phyloP scores from a whole-genome alignment of 2,329 filamentous ascomycete species.

The Triangularia verruculosa region DNA sequence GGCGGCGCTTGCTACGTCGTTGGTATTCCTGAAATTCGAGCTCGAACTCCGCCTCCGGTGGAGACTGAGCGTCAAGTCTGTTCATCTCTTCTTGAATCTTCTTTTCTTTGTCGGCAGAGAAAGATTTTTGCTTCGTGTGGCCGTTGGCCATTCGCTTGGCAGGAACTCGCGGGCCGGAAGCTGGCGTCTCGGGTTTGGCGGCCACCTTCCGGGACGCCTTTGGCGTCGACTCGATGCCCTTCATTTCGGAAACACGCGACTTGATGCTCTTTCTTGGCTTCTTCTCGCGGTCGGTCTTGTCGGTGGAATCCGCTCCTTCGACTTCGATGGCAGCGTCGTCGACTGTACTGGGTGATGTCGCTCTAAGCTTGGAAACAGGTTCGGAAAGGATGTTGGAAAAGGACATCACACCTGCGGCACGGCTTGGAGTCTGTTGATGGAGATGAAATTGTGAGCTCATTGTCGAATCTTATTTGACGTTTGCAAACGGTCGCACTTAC shows the following conservation, averaged over 20 bases:
- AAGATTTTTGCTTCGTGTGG: slow-evolving; percentile 47
- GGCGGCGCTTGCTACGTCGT: slow-evolving; percentile 63
- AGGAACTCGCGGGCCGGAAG: slow-evolving; percentile 43
- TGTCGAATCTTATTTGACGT: not conserved
- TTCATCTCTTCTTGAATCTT: slow-evolving; percentile 66
- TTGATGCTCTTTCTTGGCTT: slow-evolving; percentile 44
- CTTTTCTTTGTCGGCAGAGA: slow-evolving; percentile 60
- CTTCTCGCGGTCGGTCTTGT: slow-evolving; percentile 34
- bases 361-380: slow-evolving; percentile 52
- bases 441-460: slow-evolving; percentile 15
- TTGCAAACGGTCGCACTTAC: slow-evolving; percentile 32
- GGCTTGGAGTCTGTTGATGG: slow-evolving; percentile 61
- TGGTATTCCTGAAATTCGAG: slow-evolving; percentile 48
- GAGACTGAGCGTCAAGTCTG: slow-evolving; percentile 42
- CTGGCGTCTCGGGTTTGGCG: slow-evolving; percentile 46
- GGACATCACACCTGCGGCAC: slow-evolving; percentile 85
- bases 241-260: slow-evolving; percentile 51
- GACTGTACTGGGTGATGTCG: slow-evolving; percentile 22
- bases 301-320: slow-evolving; percentile 19
- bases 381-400: slow-evolving; percentile 90
- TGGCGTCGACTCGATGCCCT: slow-evolving; percentile 45
- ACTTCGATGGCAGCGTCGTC: slow-evolving; percentile 28
- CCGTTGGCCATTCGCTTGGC: slow-evolving; percentile 61
- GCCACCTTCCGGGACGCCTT: slow-evolving; percentile 52
- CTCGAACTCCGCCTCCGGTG: slow-evolving; percentile 43